Base-by-base conservation (phyloP, 768 basidiomycete species). In the Mycena belliarum region DNA sequence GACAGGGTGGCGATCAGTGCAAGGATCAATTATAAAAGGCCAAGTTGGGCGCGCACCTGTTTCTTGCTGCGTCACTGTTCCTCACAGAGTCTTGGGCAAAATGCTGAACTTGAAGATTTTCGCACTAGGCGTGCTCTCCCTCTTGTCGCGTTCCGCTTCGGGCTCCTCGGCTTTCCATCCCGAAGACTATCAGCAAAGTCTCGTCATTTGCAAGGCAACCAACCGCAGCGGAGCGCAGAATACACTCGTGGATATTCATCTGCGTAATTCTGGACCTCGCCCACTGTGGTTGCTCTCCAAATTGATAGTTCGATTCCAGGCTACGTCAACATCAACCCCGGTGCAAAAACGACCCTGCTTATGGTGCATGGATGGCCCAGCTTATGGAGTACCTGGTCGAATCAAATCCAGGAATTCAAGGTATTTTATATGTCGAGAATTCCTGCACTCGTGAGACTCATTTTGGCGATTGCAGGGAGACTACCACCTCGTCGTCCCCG, bases 281-380 rank as follows among this genome's bases (percentile, higher is more conserved):
- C 7, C n/a, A n/a, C n/a, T n/a, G n/a, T n/a, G n/a, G n/a, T n/a
- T n/a, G n/a, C n/a, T n/a, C n/a, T n/a, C n/a, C n/a, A n/a, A 40
- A 4, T 3, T 52, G 16, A 14, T 5, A 32, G 10, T 42, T 11
- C 28, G n/a, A 24, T 47, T n/a, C 18, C 59, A 87, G 88, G 79
- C 59, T 91, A 89, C 28, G 45, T 46, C 28, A 80, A 90, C 38
- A 65, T 89, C 57, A 88, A 89, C 59, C 77, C 84, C 11, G 60
- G 55, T 0, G 82, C 82, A 4, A 69, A 78, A 25, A 75, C 70
- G 15, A 81, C 84, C 0, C 70, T 91, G 3, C 46, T 91, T 28
- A 79, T 91, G 78, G 83, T 91, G 0, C 89, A 91, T 63, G 89
- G 89, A 4, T 91, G 89, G 89, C 89, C 89, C 0, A 79, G 84